Conservation (phyloP, 2,329 filamentous ascomycete species). For the Aspergillus uvarum region DNA sequence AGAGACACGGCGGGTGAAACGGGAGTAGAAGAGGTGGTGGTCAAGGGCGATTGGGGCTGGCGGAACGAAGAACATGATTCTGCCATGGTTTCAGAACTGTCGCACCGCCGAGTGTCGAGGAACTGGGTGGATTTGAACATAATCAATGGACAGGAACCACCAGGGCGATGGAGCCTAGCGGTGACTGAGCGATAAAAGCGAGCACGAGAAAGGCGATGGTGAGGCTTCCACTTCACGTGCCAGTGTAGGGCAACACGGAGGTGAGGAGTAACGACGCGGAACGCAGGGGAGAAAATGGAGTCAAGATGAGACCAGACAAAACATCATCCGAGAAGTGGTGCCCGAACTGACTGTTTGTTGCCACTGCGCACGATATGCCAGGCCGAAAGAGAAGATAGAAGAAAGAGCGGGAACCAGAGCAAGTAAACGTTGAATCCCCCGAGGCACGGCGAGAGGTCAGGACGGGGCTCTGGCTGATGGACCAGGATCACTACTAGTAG, state of each 20-base stretch:
- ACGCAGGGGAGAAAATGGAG: slow-evolving; percentile 11
- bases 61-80: slow-evolving; percentile 21
- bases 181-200: not conserved
- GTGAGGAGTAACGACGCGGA: slow-evolving; percentile 14
- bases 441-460: not conserved
- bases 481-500: not conserved
- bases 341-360: not conserved
- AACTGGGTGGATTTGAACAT: slow-evolving; percentile 40
- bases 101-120: slow-evolving; percentile 33
- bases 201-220: slow-evolving; percentile 10
- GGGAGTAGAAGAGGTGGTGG: slow-evolving; percentile 37
- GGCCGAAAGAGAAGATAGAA: not conserved
- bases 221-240: slow-evolving; percentile 22
- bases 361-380: not conserved
- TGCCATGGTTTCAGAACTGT: slow-evolving; percentile 29
- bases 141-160: slow-evolving; percentile 12
- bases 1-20: slow-evolving; percentile 43
- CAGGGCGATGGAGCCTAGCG: not conserved
- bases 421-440: slow-evolving; percentile 1
- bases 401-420: not conserved
- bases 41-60: slow-evolving; percentile 33
- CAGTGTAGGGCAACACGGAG: slow-evolving; percentile 10
- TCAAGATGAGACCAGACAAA: slow-evolving; percentile 13
- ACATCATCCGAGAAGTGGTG: slow-evolving; percentile 14
- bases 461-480: not conserved